Conservation (phyloP, 2,329 filamentous ascomycete species). For the Colletotrichum godetiae region DNA sequence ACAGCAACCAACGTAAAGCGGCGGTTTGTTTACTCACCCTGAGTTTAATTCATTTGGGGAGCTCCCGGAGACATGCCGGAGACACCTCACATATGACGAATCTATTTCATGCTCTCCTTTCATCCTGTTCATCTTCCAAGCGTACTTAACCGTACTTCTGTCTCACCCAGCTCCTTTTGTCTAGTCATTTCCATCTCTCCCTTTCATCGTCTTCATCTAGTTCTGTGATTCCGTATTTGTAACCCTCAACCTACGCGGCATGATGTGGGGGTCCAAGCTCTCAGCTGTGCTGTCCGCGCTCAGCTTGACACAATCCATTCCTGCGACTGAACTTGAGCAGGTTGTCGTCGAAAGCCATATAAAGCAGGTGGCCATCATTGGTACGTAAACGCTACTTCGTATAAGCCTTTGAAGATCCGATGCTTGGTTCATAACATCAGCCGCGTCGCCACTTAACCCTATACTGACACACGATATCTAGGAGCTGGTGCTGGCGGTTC, state of each 20-base stretch:
- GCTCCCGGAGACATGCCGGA: neutral
- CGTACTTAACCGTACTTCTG: neutral
- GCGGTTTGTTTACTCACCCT: slow-evolving; percentile 33
- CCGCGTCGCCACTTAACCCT: neutral
- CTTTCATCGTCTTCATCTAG: neutral
- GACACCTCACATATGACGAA: slow-evolving; percentile 6
- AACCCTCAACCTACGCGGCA: neutral
- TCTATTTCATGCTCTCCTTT: slow-evolving; percentile 18
- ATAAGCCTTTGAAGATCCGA: neutral
- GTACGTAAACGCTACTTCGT: slow-evolving; percentile 34
- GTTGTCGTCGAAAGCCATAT: slow-evolving; percentile 30
- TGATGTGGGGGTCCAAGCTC: slow-evolving; percentile 36
- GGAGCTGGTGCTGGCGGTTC: slow-evolving; percentile 91
- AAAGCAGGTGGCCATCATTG: slow-evolving; percentile 44
- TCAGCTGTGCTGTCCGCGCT: slow-evolving; percentile 37
- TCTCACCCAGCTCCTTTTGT: neutral
- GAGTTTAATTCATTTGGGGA: slow-evolving; percentile 30
- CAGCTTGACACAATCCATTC: slow-evolving; percentile 32
- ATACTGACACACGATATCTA: slow-evolving; percentile 47
- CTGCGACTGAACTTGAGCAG: slow-evolving; percentile 36
- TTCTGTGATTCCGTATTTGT: neutral
- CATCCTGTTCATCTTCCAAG: slow-evolving; percentile 10
- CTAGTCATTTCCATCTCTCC: neutral
- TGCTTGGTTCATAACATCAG: neutral
- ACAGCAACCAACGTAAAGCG: slow-evolving; percentile 19